Conservation (phyloP, 148 eudicot genomes). For the Cornus florida region DNA sequence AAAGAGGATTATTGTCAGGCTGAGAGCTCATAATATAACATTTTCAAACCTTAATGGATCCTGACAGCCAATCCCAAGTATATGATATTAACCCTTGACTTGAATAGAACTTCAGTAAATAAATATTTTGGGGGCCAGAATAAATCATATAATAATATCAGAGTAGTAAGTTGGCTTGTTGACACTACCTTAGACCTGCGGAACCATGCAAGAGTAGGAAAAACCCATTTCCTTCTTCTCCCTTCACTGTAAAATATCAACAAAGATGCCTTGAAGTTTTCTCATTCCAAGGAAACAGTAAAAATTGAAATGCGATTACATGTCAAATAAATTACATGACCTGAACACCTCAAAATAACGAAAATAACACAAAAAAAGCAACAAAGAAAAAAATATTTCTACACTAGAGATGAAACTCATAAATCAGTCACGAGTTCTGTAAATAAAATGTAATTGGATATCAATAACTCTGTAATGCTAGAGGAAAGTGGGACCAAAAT, state of each 20-base stretch:
- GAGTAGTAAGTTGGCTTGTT: not conserved
- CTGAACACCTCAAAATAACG: not conserved
- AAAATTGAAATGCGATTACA: not conserved
- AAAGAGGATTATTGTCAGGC: not conserved
- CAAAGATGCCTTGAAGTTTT: constrained; percentile 1
- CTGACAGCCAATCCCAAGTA: not conserved
- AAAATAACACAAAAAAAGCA: not conserved
- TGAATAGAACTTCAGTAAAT: not conserved
- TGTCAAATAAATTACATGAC: not conserved
- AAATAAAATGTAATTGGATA: too few relatives aligned
- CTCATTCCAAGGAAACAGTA: not conserved
- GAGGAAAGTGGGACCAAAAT: too few relatives aligned
- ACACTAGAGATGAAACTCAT: too few relatives aligned
- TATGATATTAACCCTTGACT: not conserved
- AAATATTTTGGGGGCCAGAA: not conserved
- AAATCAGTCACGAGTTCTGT: too few relatives aligned
- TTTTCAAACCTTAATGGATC: not conserved
- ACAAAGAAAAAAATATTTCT: not conserved
- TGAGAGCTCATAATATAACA: not conserved
- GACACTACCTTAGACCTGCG: constrained; percentile 48
- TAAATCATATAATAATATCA: constrained; percentile 6
- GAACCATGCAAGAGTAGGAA: constrained; percentile 69
- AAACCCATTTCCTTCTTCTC: constrained; percentile 94
- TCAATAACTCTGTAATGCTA: too few relatives aligned
- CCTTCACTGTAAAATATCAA: constrained; percentile 74